Evolutionary conservation across 2,329 filamentous ascomycete species (phyloP).

Genomic region (Orbilia ellipsospora): DNA sequence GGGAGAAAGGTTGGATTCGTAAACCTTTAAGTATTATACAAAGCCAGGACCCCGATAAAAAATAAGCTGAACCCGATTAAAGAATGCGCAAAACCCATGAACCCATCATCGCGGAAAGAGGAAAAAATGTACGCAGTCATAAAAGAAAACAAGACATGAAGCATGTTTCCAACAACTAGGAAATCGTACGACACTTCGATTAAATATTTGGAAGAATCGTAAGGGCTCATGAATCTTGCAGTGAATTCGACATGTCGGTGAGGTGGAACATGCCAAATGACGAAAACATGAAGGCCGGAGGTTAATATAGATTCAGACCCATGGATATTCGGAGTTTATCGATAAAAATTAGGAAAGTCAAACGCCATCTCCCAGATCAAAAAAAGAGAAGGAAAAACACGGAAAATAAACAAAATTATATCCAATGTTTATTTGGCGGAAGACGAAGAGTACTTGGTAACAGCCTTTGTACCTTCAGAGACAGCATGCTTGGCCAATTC

Average conservation of each 20-base stretch:
- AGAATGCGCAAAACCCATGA: slow-evolving; percentile 53
- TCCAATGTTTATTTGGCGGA: slow-evolving; percentile 85
- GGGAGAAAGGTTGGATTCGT: slow-evolving; percentile 55
- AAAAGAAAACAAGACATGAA: slow-evolving; percentile 47
- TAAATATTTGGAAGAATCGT: slow-evolving; percentile 47
- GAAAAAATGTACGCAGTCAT: slow-evolving; percentile 53
- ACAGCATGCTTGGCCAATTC: slow-evolving; percentile 99
- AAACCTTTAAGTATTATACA: slow-evolving; percentile 55
- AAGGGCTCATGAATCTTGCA: slow-evolving; percentile 48
- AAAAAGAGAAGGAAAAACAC: slow-evolving; percentile 67
- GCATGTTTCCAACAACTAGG: slow-evolving; percentile 33
- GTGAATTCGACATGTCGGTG: slow-evolving; percentile 38
- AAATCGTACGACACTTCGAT: slow-evolving; percentile 49
- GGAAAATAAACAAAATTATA: slow-evolving; percentile 65
- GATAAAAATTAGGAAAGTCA: slow-evolving; percentile 60
- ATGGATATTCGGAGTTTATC: slow-evolving; percentile 54
- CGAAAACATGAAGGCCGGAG: slow-evolving; percentile 24
- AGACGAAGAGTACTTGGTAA: slow-evolving; percentile 97
- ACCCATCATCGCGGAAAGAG: slow-evolving; percentile 55
- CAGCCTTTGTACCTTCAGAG: slow-evolving; percentile 99
- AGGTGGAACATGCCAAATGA: slow-evolving; percentile 39
- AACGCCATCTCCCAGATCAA: slow-evolving; percentile 62
- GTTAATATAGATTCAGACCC: slow-evolving; percentile 43
- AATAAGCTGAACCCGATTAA: slow-evolving; percentile 49
- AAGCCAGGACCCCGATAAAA: slow-evolving; percentile 50